These are phyloP conservation scores for Yamadazyma spencermartinsiae DNA, from an alignment of 1,139 yeast species.

Conservation along the genomic window DNA sequence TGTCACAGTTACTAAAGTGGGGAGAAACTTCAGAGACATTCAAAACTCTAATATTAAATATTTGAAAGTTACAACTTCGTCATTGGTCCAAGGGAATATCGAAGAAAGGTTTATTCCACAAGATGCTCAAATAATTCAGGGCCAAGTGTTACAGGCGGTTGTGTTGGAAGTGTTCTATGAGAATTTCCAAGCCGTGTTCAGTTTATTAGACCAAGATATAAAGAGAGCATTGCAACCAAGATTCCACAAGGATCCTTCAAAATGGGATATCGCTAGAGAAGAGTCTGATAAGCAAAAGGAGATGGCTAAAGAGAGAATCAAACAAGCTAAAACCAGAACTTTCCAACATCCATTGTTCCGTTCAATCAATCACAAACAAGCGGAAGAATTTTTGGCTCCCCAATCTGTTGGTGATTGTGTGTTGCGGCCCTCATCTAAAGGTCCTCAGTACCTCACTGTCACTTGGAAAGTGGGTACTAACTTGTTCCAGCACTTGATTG, in stretches of 20 bases:
- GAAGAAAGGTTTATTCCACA: conserved; percentile 67
- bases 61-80: conserved; percentile 65
- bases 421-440: conserved; percentile 91
- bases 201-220: conserved; percentile 67
- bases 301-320: conserved; percentile 56
- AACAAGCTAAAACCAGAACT: conserved; percentile 60
- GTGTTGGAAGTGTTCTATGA: conserved; percentile 70
- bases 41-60: conserved; percentile 37
- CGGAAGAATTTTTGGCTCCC: conserved; percentile 90
- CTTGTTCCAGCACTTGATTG: conserved; percentile 87
- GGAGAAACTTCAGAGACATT: conserved; percentile 41
- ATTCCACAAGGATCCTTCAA: conserved; percentile 56
- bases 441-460: conserved; percentile 82
- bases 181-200: conserved; percentile 70
- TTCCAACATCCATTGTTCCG: conserved; percentile 91
- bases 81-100: conserved; percentile 73
- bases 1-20: conserved; percentile 62
- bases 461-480: conserved; percentile 96
- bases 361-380: conserved; percentile 80
- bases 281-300: conserved; percentile 61
- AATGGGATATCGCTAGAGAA: conserved; percentile 88
- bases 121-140: conserved; percentile 49
- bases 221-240: conserved; percentile 53
- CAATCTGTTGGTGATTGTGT: conserved; percentile 90
- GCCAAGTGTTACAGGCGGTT: conserved; percentile 87